Evolutionary conservation across 495 filamentous ascomycete genomes (phyloP), one percentile per base, ranked within the genome.

Genomic region (Aspergillus hancockii): DNA sequence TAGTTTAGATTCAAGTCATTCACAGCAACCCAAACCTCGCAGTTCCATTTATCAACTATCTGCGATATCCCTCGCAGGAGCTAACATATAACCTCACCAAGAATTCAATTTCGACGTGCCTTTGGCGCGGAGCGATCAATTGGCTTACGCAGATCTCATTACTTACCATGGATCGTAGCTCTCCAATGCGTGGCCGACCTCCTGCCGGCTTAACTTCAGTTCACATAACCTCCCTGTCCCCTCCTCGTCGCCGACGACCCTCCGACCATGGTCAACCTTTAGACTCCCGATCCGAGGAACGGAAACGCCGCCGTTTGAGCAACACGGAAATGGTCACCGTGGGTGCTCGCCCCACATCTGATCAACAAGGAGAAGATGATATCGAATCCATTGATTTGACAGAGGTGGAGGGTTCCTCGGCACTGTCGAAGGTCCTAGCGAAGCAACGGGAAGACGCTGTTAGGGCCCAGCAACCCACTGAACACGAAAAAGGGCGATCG

Each of bases 351-450:
- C 32, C 46, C 0, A 43, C 32, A 4, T 4, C n/a, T 6, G 59
- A 62, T 57, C 61, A 22, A 57, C 59, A 10, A 52, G 56, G 23
- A 51, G 38, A 49, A 16, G 43, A 57, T n/a, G 25, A 51, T 12
- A 41, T 50, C 13, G 83, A 85, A 55, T 66, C 81, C 6, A 75
- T 89, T n/a, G 88, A 93, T 71, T 69, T 88, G 22, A 82, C 82
- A 8, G 81, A 87, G 32, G 74, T 83, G 0, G 79, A 85, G 4
- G 79, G 81, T 14, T 70, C 81, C 0, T 65, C 60, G 4, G 65
- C 73, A 8, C 73, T 82, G 13, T 72, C 77, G 14, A 78, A 79
- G 32, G 69, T 80, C 3, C 67, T 77, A 50, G 73, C 76, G 55
- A 84, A 78, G 57, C 83, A 79, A 65, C 75, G 75, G 28, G 73